Conservation (phyloP, 495 filamentous ascomycete genomes). For the Neurospora tetrasperma region DNA sequence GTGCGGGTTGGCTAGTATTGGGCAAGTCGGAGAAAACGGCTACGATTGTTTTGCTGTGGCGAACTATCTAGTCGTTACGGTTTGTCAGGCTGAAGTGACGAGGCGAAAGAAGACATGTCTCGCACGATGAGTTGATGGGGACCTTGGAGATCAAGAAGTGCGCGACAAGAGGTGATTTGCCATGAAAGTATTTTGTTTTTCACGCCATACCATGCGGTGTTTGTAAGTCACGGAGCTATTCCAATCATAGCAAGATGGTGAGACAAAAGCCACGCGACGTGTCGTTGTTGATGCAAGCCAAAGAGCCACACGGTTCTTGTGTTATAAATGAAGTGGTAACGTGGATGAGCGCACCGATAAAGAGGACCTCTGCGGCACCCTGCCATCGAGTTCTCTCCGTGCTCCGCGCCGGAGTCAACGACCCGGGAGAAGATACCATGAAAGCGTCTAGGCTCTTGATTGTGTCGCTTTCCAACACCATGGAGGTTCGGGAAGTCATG, state of each 20-base stretch:
- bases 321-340: not conserved
- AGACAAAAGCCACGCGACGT: not conserved
- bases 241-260: not conserved
- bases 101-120: not conserved
- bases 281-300: not conserved
- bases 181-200: not conserved
- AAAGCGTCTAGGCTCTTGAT: not conserved
- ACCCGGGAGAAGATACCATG: not conserved
- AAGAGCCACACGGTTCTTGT: too few relatives aligned
- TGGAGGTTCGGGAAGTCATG: not conserved
- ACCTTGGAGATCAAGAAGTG: not conserved
- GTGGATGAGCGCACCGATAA: not conserved
- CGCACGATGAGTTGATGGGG: too few relatives aligned
- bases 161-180: not conserved
- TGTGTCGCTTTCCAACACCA: not conserved
- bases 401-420: not conserved
- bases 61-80: not conserved
- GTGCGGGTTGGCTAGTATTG: not conserved
- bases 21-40: not conserved
- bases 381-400: not conserved
- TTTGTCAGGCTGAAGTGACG: not conserved
- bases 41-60: not conserved
- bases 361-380: not conserved
- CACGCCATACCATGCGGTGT: not conserved
- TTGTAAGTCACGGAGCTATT: not conserved